Evolutionary conservation across 352 stramenopile genomes (phyloP), one percentile per base, ranked within the genome.

Genomic region (Pythium phragmiticola): DNA sequence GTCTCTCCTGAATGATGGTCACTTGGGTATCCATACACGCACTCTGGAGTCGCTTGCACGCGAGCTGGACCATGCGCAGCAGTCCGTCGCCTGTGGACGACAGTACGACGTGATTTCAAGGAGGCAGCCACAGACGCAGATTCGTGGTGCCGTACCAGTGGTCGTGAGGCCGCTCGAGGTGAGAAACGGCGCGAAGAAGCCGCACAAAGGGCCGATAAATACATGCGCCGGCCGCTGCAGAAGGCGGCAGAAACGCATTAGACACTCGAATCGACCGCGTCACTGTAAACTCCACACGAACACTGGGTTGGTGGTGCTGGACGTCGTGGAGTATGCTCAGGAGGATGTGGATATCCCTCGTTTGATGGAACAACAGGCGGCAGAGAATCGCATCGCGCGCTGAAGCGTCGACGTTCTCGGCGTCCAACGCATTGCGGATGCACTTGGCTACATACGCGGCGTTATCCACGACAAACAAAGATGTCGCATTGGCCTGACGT

Each of bases 101-200:
- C 41, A 14, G 37, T 13, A 48, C 34, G n/a, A 16, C 9, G 28
- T 16, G 42, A 33, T 28, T 49, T 16, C 4, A 21, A 33, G 26
- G 4, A 16, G 7, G 23, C 46, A 23, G 14, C 13, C 5, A 42
- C 4, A 13, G 13, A 47, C 2, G 12, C 34, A 11, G 1, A 39
- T 3, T 39, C 4, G 34, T 11, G 7, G 34, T 41, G 12, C 6
- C 36, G 36, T 74, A 81, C 76, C 76, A 16, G 63, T 74, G 37
- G 45, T 33, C 1, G 77, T 82, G 42, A 75, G 59, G 9, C 74
- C 75, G 19, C 65, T 70, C 0, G 60, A 54, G 3, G 70, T 75
- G 39, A 74, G 68, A 43, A 82, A 86, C 12, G 51, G 34, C 7
- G 73, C 54, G 34, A 86, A 74, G 3, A 81, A 69, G 23, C 69